phyloP scores from a whole-genome alignment of 2,329 filamentous ascomycete species.

The Sporothrix pallida region DNA sequence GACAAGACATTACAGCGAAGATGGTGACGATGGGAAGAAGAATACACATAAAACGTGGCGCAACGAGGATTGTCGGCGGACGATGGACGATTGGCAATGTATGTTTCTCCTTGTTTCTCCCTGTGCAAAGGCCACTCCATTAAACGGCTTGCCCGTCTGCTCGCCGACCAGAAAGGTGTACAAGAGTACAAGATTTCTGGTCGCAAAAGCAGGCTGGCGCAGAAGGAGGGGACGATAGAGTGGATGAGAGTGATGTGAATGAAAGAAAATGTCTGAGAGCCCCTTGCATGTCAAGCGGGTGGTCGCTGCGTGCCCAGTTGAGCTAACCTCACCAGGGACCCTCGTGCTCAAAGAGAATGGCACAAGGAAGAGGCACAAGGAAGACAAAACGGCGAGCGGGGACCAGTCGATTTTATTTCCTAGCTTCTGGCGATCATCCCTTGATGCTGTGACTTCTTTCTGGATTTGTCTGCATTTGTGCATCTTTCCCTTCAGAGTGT shows the following conservation, averaged over 20 bases:
- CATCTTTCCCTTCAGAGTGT: background rate
- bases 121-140: background rate
- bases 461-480: background rate
- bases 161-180: too few species aligned
- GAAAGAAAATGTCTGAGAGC: too few species aligned
- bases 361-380: background rate
- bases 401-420: background rate
- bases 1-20: conserved; percentile 12
- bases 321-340: too few species aligned
- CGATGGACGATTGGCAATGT: background rate
- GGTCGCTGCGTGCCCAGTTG: too few species aligned
- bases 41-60: conserved; percentile 11
- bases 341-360: too few species aligned
- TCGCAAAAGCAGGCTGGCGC: conserved; percentile 1
- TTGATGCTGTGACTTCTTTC: background rate
- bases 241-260: too few species aligned
- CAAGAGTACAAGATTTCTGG: background rate
- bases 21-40: background rate
- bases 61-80: background rate
- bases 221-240: background rate
- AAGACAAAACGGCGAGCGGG: background rate
- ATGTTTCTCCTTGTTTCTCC: background rate
- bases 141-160: too few species aligned
- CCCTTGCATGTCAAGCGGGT: too few species aligned
- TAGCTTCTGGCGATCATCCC: background rate